Percentiles rank a stretch among this genome's conserved stretches.
These are phyloP conservation scores for Sporisorium iseilematis-ciliati DNA, from an alignment of 1,284 basidiomycete genomes.

Conservation along the genomic window DNA sequence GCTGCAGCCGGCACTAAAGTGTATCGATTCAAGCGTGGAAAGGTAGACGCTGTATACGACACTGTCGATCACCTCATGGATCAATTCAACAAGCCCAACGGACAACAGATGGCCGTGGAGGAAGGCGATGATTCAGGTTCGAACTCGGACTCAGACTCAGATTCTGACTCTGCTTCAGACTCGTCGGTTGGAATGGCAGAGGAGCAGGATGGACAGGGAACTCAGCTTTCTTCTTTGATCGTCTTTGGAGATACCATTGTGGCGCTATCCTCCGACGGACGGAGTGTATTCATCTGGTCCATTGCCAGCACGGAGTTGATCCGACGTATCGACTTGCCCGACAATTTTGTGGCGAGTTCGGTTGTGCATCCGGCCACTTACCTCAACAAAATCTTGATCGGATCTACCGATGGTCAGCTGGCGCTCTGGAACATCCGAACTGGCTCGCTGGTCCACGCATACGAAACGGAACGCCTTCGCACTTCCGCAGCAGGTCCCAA, in stretches of 20 bases:
- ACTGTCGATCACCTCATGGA: conserved; percentile 49
- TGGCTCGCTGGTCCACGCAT: conserved; percentile 72
- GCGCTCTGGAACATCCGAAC: conserved; percentile 92
- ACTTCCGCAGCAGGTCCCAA: conserved; percentile 23
- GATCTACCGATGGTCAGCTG: conserved; percentile 82
- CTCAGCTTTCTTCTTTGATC: conserved; percentile 50
- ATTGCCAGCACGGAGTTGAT: conserved; percentile 39
- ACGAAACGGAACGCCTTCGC: conserved; percentile 60
- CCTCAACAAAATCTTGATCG: conserved; percentile 92
- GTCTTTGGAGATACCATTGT: conserved; percentile 66
- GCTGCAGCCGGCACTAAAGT: conserved; percentile 79
- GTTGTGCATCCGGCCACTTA: conserved; percentile 96
- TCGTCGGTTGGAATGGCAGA: background rate
- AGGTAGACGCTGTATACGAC: conserved; percentile 76
- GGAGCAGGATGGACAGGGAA: conserved; percentile 13
- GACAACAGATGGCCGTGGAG: conserved; percentile 10
- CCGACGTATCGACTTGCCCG: conserved; percentile 42
- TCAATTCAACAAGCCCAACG: conserved; percentile 31
- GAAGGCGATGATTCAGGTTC: conserved; percentile 5
- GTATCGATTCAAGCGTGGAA: conserved; percentile 86
- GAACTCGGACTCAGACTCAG: conserved; percentile 22
- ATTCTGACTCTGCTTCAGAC: conserved; percentile 19
- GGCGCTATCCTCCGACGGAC: conserved; percentile 78
- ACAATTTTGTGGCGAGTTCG: conserved; percentile 80
- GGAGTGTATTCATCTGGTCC: conserved; percentile 85